phyloP scores from a whole-genome alignment of 345 rosid species.

The Gossypium anomalum region DNA sequence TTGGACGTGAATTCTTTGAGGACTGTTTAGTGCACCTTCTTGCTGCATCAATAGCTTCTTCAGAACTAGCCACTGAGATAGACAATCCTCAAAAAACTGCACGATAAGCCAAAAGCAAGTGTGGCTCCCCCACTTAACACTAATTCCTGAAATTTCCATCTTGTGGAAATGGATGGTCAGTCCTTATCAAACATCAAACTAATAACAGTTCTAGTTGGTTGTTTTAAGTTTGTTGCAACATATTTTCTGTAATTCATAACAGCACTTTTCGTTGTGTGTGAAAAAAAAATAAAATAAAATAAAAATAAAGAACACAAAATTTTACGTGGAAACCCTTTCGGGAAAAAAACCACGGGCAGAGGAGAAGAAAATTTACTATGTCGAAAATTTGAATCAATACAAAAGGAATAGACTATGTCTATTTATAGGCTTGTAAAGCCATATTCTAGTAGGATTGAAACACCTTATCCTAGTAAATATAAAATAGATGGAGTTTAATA shows the following conservation, averaged over 20 bases:
- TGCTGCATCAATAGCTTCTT: conserved; percentile 80
- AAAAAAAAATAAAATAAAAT: no score
- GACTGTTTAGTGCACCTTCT: conserved; percentile 85
- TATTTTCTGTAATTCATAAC: not conserved
- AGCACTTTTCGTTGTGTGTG: not conserved
- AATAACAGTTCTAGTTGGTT: not conserved
- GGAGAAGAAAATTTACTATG: no score
- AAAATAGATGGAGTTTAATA: no score
- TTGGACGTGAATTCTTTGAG: conserved; percentile 89
- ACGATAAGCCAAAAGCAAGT: conserved; percentile 30
- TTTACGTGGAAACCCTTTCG: no score
- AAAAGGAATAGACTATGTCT: no score
- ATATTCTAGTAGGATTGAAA: no score
- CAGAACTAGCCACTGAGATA: conserved; percentile 43
- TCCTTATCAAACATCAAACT: not conserved
- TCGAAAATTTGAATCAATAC: no score
- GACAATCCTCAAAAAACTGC: conserved; percentile 55
- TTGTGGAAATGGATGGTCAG: not conserved
- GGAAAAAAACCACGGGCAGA: no score
- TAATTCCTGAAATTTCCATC: no score
- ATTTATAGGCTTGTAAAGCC: no score
- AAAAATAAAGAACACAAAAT: no score
- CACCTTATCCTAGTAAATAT: no score
- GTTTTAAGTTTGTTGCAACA: not conserved
- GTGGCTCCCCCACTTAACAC: not conserved